phyloP scores from a whole-genome alignment of 805 yeast genomes.

The Candida vartiovaarae region DNA sequence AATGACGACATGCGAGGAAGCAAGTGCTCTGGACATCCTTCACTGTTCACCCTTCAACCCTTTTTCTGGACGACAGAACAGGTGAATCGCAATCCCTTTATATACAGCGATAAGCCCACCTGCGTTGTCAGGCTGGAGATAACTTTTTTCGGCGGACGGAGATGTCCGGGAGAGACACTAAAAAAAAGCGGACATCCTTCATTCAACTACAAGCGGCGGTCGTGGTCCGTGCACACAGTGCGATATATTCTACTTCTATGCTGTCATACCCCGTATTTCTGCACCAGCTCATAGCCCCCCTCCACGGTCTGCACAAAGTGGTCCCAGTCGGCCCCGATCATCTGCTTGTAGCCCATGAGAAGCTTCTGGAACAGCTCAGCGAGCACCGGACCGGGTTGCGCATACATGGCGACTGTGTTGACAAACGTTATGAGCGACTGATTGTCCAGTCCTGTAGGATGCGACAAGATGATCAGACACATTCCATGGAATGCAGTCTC shows the following conservation, averaged over 20 bases:
- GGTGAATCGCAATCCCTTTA: background rate
- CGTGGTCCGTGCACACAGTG: background rate
- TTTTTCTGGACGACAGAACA: background rate
- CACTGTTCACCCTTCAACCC: background rate
- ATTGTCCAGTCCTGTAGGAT: conserved; percentile 56
- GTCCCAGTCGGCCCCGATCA: conserved; percentile 37
- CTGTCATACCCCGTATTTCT: conserved; percentile 10
- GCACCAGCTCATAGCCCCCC: conserved; percentile 14
- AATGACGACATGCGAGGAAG: conserved; percentile 52
- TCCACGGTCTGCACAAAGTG: conserved; percentile 15
- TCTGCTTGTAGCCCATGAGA: conserved; percentile 36
- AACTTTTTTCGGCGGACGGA: background rate
- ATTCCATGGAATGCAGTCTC: conserved; percentile 83
- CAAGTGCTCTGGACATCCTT: conserved; percentile 39
- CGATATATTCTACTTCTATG: background rate
- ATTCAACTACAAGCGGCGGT: no score
- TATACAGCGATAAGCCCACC: background rate
- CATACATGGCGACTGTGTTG: conserved; percentile 51
- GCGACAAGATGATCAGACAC: conserved; percentile 55
- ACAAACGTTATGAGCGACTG: conserved; percentile 48
- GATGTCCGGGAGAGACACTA: background rate
- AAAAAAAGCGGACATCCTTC: no score
- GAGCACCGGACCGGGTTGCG: conserved; percentile 41
- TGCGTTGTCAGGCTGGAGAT: no score
- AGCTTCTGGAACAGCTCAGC: conserved; percentile 38